phyloP scores from a whole-genome alignment of 2,329 filamentous ascomycete species.

The Magnaporthiopsis rhizophila region DNA sequence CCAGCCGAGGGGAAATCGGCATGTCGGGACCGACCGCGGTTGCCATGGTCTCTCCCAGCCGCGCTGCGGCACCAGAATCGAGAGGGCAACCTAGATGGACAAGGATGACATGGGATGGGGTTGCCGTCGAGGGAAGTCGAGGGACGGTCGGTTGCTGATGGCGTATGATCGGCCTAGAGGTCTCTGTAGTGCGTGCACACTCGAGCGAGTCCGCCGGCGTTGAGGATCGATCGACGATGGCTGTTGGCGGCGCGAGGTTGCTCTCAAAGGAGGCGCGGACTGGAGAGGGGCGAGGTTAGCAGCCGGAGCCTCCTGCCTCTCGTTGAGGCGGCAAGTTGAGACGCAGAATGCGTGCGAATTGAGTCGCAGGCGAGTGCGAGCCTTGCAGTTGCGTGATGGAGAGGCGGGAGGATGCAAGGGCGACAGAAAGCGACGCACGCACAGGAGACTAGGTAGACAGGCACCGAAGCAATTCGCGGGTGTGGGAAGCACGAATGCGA shows the following conservation, averaged over 20 bases:
- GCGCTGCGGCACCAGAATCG: constrained; percentile 39
- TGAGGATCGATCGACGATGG: background rate
- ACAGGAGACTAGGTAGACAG: background rate
- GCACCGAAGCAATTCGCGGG: constrained; percentile 8
- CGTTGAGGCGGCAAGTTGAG: background rate
- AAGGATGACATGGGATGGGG: constrained; percentile 33
- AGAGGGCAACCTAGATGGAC: constrained; percentile 29
- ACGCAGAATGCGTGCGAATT: background rate
- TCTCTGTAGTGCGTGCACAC: background rate
- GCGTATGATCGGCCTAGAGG: background rate
- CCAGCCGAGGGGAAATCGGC: constrained; percentile 14
- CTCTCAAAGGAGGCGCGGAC: background rate
- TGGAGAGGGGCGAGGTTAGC: background rate
- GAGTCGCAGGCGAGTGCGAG: background rate
- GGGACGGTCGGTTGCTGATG: background rate
- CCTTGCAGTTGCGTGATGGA: background rate
- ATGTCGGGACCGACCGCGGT: constrained; percentile 22
- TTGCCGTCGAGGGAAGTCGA: background rate
- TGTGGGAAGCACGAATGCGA: background rate
- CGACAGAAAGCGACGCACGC: background rate
- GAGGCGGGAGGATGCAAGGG: background rate
- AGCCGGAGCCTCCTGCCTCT: background rate
- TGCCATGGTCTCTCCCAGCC: constrained; percentile 30
- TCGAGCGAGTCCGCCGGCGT: background rate
- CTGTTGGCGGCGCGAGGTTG: background rate